Conservation (phyloP, 2,329 filamentous ascomycete species). For the Fusarium hostae region DNA sequence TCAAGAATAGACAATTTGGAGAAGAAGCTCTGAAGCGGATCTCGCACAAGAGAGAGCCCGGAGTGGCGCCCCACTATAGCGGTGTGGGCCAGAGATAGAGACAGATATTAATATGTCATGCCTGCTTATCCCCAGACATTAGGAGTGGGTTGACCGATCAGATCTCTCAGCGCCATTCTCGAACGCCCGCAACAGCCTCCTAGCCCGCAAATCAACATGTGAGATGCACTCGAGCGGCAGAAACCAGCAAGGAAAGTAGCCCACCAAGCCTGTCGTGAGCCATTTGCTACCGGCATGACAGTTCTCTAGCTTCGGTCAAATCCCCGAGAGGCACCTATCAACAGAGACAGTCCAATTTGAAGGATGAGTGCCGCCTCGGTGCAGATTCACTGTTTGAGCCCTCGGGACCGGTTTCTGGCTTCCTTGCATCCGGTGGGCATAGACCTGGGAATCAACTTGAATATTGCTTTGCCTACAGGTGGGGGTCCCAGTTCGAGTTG, state of each 20-base stretch:
- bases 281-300: slow-evolving; percentile 24
- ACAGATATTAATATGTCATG: slow-evolving; percentile 48
- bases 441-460: slow-evolving; percentile 7
- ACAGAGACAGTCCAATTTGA: background rate
- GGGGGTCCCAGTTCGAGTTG: slow-evolving; percentile 20
- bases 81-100: slow-evolving; percentile 45
- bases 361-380: slow-evolving; percentile 10
- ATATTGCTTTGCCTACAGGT: slow-evolving; percentile 30
- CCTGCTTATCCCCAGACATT: slow-evolving; percentile 29
- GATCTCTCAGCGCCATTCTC: slow-evolving; percentile 37
- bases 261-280: slow-evolving; percentile 18
- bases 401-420: background rate
- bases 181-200: slow-evolving; percentile 39
- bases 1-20: slow-evolving; percentile 6
- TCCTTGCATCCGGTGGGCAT: slow-evolving; percentile 16
- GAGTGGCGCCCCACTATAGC: slow-evolving; percentile 37
- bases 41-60: slow-evolving; percentile 22
- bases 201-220: slow-evolving; percentile 35
- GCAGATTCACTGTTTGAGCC: slow-evolving; percentile 14
- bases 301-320: slow-evolving; percentile 28
- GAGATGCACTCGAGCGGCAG: slow-evolving; percentile 21
- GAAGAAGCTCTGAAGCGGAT: slow-evolving; percentile 17
- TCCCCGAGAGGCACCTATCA: slow-evolving; percentile 3
- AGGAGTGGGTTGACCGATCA: slow-evolving; percentile 42
- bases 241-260: slow-evolving; percentile 25